phyloP scores from a whole-genome alignment of 2,329 filamentous ascomycete species.

The Cordyceps pruinosa region DNA sequence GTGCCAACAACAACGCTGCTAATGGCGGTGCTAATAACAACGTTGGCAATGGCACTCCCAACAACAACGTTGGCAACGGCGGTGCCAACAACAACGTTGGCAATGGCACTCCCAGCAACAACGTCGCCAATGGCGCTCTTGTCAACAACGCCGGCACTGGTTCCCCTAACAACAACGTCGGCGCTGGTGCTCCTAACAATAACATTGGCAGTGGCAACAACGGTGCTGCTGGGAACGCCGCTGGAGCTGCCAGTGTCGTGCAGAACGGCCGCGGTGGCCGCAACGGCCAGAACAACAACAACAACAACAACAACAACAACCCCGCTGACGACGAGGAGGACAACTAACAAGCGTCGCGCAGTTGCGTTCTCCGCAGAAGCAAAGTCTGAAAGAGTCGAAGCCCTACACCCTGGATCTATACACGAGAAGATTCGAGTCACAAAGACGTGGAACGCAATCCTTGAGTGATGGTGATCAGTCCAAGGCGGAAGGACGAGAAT shows the following conservation, averaged over 20 bases:
- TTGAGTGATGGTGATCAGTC: background rate
- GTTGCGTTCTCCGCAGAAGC: conserved; percentile 16
- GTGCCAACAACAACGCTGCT: background rate
- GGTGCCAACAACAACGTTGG: background rate
- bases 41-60: background rate
- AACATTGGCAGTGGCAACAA: background rate
- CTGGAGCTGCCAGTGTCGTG: background rate
- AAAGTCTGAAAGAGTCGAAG: background rate
- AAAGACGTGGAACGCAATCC: background rate
- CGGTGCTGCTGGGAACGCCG: background rate
- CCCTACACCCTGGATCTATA: background rate
- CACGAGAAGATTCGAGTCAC: background rate
- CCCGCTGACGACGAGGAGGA: no score
- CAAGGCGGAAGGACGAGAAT: background rate
- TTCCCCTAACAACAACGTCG: background rate
- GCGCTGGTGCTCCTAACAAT: background rate
- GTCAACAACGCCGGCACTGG: background rate
- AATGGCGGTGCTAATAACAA: background rate
- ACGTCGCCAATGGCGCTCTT: background rate
- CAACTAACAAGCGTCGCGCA: conserved; percentile 15
- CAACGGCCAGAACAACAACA: background rate
- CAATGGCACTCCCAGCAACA: background rate
- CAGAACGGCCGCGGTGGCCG: conserved; percentile 7
- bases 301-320: conserved; percentile 7
- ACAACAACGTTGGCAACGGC: background rate